Conservation (phyloP, 2,329 filamentous ascomycete species). For the Microcyclospora pomicola region DNA sequence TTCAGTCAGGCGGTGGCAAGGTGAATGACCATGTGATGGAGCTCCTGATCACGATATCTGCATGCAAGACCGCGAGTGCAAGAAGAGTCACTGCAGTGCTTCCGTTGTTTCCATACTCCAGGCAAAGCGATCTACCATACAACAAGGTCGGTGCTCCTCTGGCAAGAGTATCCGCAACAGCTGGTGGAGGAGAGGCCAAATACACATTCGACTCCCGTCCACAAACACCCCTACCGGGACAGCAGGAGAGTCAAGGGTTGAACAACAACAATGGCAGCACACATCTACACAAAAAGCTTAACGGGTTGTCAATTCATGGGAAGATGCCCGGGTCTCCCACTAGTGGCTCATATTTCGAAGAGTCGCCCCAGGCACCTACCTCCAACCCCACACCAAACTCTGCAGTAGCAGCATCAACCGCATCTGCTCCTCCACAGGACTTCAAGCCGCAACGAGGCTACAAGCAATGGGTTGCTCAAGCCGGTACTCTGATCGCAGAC, state of each 20-base stretch:
- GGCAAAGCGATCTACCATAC: slow-evolving; percentile 92
- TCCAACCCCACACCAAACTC: not conserved
- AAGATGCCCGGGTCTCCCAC: slow-evolving; percentile 25
- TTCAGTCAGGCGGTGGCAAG: slow-evolving; percentile 81
- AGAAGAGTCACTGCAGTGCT: slow-evolving; percentile 87
- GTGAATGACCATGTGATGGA: slow-evolving; percentile 97
- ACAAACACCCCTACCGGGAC: slow-evolving; percentile 63
- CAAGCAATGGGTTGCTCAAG: slow-evolving; percentile 97
- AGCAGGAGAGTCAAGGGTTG: slow-evolving; percentile 51
- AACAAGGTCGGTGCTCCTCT: slow-evolving; percentile 89
- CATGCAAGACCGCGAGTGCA: slow-evolving; percentile 88
- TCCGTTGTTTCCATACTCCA: slow-evolving; percentile 90
- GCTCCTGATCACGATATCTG: slow-evolving; percentile 94
- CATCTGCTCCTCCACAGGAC: slow-evolving; percentile 30
- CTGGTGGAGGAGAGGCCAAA: slow-evolving; percentile 41
- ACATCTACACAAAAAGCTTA: slow-evolving; percentile 56
- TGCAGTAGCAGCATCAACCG: slow-evolving; percentile 4
- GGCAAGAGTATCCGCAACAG: slow-evolving; percentile 50
- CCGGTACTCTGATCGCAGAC: slow-evolving; percentile 86
- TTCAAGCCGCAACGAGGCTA: slow-evolving; percentile 83
- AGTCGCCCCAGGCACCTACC: not conserved
- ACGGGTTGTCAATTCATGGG: slow-evolving; percentile 50
- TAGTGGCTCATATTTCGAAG: slow-evolving; percentile 11
- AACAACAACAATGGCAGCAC: slow-evolving; percentile 48
- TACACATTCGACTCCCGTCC: slow-evolving; percentile 89